These are phyloP conservation scores for Candida broadrunensis DNA, from an alignment of 805 yeast species.

Conservation along the genomic window DNA sequence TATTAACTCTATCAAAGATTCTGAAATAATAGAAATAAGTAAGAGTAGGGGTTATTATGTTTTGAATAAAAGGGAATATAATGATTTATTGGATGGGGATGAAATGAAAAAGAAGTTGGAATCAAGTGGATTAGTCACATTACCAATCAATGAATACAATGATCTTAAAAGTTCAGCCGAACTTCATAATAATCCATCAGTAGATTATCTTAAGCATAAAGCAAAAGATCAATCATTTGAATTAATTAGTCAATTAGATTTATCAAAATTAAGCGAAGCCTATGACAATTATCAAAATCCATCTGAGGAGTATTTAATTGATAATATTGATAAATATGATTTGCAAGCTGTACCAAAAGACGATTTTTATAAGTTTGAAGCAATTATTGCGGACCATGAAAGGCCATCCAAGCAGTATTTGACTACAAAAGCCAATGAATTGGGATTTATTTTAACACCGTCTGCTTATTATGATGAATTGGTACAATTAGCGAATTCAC, in stretches of 20 bases:
- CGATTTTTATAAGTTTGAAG: slow-evolving; percentile 14
- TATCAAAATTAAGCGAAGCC: slow-evolving; percentile 11
- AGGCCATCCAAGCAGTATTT: slow-evolving; percentile 32
- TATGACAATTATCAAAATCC: slow-evolving; percentile 17
- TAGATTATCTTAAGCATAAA: slow-evolving; percentile 16
- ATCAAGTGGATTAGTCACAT: slow-evolving; percentile 29
- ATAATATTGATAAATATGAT: slow-evolving; percentile 14
- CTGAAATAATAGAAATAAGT: slow-evolving; percentile 18
- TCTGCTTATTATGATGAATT: slow-evolving; percentile 28
- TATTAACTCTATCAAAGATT: slow-evolving; percentile 18
- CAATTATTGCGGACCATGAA: slow-evolving; percentile 21
- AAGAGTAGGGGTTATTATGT: slow-evolving; percentile 26
- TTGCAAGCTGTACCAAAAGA: slow-evolving; percentile 14
- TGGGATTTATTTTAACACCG: slow-evolving; percentile 30
- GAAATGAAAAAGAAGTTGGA: slow-evolving; percentile 31
- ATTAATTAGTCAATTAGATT: slow-evolving; percentile 4
- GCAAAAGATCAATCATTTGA: slow-evolving; percentile 3
- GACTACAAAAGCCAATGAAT: slow-evolving; percentile 30
- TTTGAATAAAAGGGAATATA: slow-evolving; percentile 23
- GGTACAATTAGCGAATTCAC: slow-evolving; percentile 20
- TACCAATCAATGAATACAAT: slow-evolving; percentile 17
- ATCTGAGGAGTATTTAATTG: slow-evolving; percentile 17
- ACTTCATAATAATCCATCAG: neutral
- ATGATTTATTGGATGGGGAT: slow-evolving; percentile 25
- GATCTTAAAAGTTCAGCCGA: slow-evolving; percentile 10